Evolutionary conservation across 495 filamentous ascomycete species (phyloP), one percentile per base, ranked within the genome.

Genomic region (Aspergillus biplanus): DNA sequence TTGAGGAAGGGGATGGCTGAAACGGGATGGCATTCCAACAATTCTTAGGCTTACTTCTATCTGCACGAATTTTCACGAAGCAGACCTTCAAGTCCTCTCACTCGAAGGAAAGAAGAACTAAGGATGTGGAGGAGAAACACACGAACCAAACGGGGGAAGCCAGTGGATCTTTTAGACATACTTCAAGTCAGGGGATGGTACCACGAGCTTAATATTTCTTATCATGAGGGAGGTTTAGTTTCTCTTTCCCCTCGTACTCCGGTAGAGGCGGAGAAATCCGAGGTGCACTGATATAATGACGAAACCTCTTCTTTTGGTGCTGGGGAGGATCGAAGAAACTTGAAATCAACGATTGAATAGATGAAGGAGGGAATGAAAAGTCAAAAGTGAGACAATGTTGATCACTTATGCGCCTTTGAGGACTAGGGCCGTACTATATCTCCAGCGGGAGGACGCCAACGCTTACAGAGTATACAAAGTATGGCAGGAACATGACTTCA

Each of bases 11-110:
- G 33, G 33, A 37, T 32, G 47, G 21, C 21, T 33, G 13, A 49
- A 62, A 62, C 37, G 39, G 15, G 8, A 52, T 35, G 39, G 31
- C 59, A 62, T 62, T 62, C 59, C 52, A 56, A 4, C 27, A 34
- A 16, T 34, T 33, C 52, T 54, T 34, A 18, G 52, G 27, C 15
- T 34, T 18, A 21, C 7, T 44, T 9, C 11, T 12, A 11, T 5
- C 39, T 12, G 12, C 39, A 11, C 39, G 39, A 27, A 27, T 27
- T 27, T 27, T 27, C 21, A 27, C 21, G 21, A 27, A 2, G 21
- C 21, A 27, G 21, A 1, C 21, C 21, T 27, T 27, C 21, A 27
- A 27, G 21, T 27, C 2, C 21, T 27, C 21, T 27, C 21, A 27
- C 21, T 27, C 1, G 1, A 27, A 27, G 21, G 21, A 27, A 27